phyloP scores from a whole-genome alignment of 2,329 filamentous ascomycete species.

The Colletotrichum sp. region DNA sequence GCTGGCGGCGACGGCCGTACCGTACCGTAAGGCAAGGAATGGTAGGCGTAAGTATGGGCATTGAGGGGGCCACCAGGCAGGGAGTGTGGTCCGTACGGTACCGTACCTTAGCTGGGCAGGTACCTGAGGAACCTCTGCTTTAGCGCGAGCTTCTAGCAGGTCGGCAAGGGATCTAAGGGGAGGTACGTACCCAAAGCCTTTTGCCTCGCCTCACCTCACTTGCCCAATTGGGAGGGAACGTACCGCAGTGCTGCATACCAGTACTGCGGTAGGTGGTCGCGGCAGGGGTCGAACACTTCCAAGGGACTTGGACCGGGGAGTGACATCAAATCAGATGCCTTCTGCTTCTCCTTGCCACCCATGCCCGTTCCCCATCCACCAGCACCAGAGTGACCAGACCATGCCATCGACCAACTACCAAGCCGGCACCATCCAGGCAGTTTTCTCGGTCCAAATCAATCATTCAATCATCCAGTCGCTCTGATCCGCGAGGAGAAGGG shows the following conservation, averaged over 20 bases:
- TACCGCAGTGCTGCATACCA: neutral
- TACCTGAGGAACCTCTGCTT: neutral
- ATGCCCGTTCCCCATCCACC: neutral
- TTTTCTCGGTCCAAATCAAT: neutral
- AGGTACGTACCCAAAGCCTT: neutral
- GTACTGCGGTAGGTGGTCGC: neutral
- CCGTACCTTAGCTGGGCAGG: neutral
- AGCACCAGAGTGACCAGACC: neutral
- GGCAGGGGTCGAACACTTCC: neutral
- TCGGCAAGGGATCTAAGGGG: neutral
- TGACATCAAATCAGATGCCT: conserved; percentile 11
- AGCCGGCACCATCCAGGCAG: conserved; percentile 36
- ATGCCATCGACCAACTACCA: conserved; percentile 39
- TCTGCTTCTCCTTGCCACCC: neutral
- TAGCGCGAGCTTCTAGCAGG: neutral
- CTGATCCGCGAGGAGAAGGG: neutral
- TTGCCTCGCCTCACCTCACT: neutral
- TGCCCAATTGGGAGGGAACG: neutral
- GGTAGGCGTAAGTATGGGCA: neutral
- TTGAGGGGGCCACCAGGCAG: neutral
- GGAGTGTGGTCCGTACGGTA: neutral
- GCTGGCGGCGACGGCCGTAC: neutral
- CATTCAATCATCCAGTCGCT: neutral
- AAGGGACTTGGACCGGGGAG: neutral
- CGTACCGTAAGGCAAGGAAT: neutral